Conservation (phyloP, 257 asterid species). For the Catharanthus roseus region DNA sequence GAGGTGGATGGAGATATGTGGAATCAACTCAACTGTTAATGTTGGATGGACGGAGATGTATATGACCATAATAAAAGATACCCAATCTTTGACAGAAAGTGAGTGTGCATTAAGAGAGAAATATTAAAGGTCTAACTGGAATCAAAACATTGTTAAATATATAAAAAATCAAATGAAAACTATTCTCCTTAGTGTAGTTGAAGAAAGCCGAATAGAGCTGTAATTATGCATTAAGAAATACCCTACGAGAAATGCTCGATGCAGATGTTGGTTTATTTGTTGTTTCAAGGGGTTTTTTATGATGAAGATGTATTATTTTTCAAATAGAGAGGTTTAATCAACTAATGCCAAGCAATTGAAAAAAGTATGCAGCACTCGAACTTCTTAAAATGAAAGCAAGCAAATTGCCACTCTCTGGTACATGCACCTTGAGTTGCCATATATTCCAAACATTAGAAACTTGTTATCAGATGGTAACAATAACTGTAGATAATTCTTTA, state of each 20-base stretch:
- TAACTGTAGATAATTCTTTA: neutral
- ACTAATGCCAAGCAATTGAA: neutral
- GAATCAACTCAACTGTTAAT: neutral
- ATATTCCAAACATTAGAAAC: neutral
- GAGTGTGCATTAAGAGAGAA: neutral
- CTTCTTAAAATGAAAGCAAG: neutral
- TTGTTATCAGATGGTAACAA: neutral
- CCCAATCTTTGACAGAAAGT: neutral
- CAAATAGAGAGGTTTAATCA: neutral
- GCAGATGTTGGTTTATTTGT: neutral
- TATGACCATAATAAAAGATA: neutral
- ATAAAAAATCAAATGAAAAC: neutral
- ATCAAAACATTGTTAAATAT: neutral
- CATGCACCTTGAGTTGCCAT: neutral
- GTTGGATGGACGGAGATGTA: neutral
- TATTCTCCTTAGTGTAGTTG: neutral
- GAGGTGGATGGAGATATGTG: neutral
- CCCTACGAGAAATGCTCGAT: constrained; percentile 1
- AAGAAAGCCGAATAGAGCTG: neutral
- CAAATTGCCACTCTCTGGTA: neutral
- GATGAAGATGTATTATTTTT: neutral
- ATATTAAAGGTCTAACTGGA: neutral
- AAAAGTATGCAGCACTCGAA: neutral
- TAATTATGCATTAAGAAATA: neutral
- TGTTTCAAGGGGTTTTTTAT: neutral